Evolutionary conservation across 2,329 filamentous ascomycete species (phyloP).

Genomic region (Fusarium sterilihyphosum): DNA sequence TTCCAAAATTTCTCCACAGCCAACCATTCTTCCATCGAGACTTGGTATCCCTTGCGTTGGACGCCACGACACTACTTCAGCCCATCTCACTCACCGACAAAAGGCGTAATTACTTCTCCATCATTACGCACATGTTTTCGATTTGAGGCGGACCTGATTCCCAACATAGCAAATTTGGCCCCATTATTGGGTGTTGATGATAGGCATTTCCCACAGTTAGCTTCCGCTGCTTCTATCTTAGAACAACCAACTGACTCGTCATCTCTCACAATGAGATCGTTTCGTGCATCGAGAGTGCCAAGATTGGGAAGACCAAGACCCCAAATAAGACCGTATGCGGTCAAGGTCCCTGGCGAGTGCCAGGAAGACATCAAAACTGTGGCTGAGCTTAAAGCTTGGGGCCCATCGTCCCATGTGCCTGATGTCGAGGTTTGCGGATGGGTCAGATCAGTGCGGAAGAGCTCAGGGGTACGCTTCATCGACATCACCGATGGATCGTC

Average conservation of each 20-base stretch:
- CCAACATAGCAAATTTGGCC: not conserved
- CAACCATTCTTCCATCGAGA: conserved; percentile 22
- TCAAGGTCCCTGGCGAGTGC: conserved; percentile 41
- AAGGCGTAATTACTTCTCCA: not conserved
- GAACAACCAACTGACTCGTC: conserved; percentile 16
- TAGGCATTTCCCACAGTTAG: conserved; percentile 9
- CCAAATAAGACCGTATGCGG: conserved; percentile 47
- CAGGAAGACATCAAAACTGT: conserved; percentile 55
- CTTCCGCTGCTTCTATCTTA: not conserved
- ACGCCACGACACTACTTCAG: conserved; percentile 21
- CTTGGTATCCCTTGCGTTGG: conserved; percentile 28
- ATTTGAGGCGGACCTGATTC: not conserved
- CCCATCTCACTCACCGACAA: conserved; percentile 19
- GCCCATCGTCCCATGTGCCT: conserved; percentile 54
- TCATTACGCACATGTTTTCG: conserved; percentile 7
- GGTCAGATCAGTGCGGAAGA: conserved; percentile 84
- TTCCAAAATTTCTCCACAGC: conserved; percentile 19
- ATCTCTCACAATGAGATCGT: conserved; percentile 33
- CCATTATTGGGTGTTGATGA: not conserved
- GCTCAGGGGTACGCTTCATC: conserved; percentile 86
- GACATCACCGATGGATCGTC: conserved; percentile 89
- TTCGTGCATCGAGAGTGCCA: conserved; percentile 26
- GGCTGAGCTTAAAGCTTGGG: conserved; percentile 66
- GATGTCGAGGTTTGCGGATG: conserved; percentile 77
- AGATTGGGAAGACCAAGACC: conserved; percentile 3